Base-by-base conservation (phyloP, 768 basidiomycete genomes). In the Lanmaoa pseudosensibilis region DNA sequence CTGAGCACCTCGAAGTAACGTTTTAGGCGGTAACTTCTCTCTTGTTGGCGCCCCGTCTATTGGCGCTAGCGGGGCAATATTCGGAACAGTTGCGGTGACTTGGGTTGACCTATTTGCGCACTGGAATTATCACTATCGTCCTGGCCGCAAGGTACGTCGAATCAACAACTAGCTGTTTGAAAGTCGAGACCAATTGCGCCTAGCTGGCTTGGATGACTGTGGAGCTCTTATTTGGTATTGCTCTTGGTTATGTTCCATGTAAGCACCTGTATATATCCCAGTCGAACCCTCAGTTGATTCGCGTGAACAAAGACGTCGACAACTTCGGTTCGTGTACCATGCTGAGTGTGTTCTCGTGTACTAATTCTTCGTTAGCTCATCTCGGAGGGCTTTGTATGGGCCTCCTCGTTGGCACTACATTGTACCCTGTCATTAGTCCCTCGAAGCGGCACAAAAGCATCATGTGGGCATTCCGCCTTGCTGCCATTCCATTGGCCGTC, bases 61-160 rank as follows among this genome's bases (percentile, higher is more conserved):
- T 12, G 96, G 96, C 43, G 97, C 96, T 2, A 91, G 88, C 61
- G 96, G 96, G 7, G 93, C 95, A 1, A 89, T 98, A 53, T 94
- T 96, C 55, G 93, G 92, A 16, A 91, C 89, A 3, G 75, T 93
- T 40, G 89, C 87, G 3, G 90, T 90, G 25, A 85, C 86, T 25
- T 92, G 92, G 87, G 86, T 96, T 9, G 96, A 96, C 68, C 76
- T 98, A 15, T 78, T 93, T 39, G 86, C 94, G 4, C 96, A 98
- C 66, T 98, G 96, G 96, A 81, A 83, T 63, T 88, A 93, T 65
- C 86, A 93, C 51, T 86, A 90, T 66, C 80, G 85, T 55, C 97
- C 96, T 11, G 84, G 82, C 18, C 80, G 85, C 56, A 94, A 83
- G 81, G 94, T 89, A 60, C 55, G 74, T 59, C 27, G 38, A 52